A percentile compares a stretch with the other conserved stretches of the same genome.
These are phyloP conservation scores for Penicillium daleae DNA, from an alignment of 495 filamentous ascomycete species.

Conservation along the genomic window DNA sequence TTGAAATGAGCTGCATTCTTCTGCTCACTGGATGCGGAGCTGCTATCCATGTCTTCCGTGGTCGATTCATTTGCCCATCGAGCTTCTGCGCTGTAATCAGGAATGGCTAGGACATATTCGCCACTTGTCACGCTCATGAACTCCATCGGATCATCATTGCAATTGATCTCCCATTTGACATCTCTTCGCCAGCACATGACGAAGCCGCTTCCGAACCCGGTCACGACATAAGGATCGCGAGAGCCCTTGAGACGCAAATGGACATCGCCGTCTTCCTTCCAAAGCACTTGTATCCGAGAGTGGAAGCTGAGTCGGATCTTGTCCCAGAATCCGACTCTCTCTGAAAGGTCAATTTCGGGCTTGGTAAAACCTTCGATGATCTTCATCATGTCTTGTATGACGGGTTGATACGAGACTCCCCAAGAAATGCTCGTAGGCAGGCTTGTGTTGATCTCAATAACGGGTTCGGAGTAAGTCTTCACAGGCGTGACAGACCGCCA, in stretches of 20 bases:
- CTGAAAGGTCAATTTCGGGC: slow-evolving; percentile 88
- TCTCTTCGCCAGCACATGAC: slow-evolving; percentile 97
- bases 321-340: slow-evolving; percentile 97
- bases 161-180: slow-evolving; percentile 81
- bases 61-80: slow-evolving; percentile 62
- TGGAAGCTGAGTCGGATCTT: slow-evolving; percentile 96
- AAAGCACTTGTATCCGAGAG: slow-evolving; percentile 84
- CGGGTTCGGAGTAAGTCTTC: slow-evolving; percentile 94
- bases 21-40: slow-evolving; percentile 64
- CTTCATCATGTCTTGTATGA: slow-evolving; percentile 99
- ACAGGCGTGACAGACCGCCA: slow-evolving; percentile 90
- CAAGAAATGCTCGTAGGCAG: slow-evolving; percentile 92
- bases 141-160: slow-evolving; percentile 80
- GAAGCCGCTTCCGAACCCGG: slow-evolving; percentile 90
- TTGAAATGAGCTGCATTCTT: slow-evolving; percentile 84
- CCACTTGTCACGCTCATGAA: slow-evolving; percentile 96
- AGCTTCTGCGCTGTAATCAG: slow-evolving; percentile 89
- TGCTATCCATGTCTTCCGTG: slow-evolving; percentile 63
- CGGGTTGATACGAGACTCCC: slow-evolving; percentile 96
- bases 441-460: slow-evolving; percentile 88
- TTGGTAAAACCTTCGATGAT: slow-evolving; percentile 97
- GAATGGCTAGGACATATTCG: slow-evolving; percentile 90
- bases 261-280: slow-evolving; percentile 95
- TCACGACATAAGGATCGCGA: slow-evolving; percentile 91
- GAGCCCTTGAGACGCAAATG: slow-evolving; percentile 91